phyloP scores from a whole-genome alignment of 2,329 filamentous ascomycete genomes.

The Colletotrichum spaethianum region DNA sequence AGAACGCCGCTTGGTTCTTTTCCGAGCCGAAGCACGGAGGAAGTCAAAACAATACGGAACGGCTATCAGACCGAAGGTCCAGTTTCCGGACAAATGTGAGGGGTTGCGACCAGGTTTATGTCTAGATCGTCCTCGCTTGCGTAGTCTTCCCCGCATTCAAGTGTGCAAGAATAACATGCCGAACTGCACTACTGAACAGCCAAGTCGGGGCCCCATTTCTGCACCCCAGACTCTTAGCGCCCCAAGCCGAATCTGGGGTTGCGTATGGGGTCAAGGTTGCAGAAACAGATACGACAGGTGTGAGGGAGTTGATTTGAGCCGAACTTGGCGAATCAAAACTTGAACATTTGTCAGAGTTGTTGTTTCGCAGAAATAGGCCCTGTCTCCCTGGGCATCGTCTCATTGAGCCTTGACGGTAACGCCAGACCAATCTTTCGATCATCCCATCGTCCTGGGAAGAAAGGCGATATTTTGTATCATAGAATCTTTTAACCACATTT shows the following conservation, averaged over 20 bases:
- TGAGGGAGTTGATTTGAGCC: neutral
- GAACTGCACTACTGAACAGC: conserved; percentile 7
- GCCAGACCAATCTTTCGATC: neutral
- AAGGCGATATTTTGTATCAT: neutral
- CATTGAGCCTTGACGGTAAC: neutral
- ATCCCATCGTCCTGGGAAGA: neutral
- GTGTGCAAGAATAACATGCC: neutral
- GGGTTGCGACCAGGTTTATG: neutral
- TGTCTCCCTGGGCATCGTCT: conserved; percentile 1
- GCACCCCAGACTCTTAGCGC: conserved; percentile 12
- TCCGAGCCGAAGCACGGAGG: conserved; percentile 26
- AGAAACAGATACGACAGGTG: neutral
- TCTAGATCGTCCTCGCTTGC: neutral
- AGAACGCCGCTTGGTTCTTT: neutral
- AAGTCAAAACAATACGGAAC: neutral
- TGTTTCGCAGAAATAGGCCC: conserved; percentile 23
- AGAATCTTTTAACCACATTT: neutral
- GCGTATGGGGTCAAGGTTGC: neutral
- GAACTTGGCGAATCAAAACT: conserved; percentile 7
- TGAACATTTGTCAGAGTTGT: conserved; percentile 14
- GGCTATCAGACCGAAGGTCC: conserved; percentile 19
- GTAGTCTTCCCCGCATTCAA: conserved; percentile 28
- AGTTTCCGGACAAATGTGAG: neutral
- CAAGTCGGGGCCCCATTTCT: conserved; percentile 27
- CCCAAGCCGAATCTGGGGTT: conserved; percentile 15